Evolutionary conservation across 129 eudicot genomes (phyloP).

Genomic region (Centrapalus pauciflorus): DNA sequence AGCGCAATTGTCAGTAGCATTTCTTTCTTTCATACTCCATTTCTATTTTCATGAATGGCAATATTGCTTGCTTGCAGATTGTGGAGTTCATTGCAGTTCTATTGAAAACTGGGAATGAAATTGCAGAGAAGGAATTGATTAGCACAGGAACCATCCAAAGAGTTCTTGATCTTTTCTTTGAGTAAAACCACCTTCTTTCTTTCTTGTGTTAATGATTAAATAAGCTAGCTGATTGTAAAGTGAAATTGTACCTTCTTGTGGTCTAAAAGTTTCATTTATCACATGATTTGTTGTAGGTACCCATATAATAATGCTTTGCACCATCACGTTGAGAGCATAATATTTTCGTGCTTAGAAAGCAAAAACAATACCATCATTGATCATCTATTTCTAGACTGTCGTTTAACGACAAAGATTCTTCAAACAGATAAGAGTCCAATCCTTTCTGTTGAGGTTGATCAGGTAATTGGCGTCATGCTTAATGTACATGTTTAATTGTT

Average conservation of each 20-base stretch:
- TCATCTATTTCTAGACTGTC: constrained; percentile 66
- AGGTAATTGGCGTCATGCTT: constrained; percentile 27
- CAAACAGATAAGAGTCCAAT: constrained; percentile 48
- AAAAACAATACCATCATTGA: constrained; percentile 45
- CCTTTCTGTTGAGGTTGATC: constrained; percentile 47
- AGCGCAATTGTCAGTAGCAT: neutral
- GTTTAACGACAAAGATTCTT: constrained; percentile 48
- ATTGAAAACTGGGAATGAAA: constrained; percentile 73
- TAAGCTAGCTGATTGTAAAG: neutral
- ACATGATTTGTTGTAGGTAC: constrained; percentile 51
- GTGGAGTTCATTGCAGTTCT: constrained; percentile 86
- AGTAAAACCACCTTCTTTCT: constrained; percentile 40
- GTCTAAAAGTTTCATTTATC: neutral
- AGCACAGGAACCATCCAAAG: constrained; percentile 73
- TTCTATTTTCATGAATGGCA: neutral
- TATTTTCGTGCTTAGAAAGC: constrained; percentile 77
- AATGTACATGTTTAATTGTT: neutral
- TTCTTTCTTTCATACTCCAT: neutral
- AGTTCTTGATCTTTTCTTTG: constrained; percentile 83
- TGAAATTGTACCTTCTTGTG: neutral
- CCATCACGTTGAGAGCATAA: constrained; percentile 90
- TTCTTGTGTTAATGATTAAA: neutral
- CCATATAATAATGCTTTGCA: constrained; percentile 84
- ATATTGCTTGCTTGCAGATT: constrained; percentile 41
- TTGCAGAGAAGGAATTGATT: constrained; percentile 76